Percentiles rank a stretch among this genome's conserved stretches.
Conservation (phyloP, 192 early-diverging fungal genomes). For the Umbelopsis sp. region DNA sequence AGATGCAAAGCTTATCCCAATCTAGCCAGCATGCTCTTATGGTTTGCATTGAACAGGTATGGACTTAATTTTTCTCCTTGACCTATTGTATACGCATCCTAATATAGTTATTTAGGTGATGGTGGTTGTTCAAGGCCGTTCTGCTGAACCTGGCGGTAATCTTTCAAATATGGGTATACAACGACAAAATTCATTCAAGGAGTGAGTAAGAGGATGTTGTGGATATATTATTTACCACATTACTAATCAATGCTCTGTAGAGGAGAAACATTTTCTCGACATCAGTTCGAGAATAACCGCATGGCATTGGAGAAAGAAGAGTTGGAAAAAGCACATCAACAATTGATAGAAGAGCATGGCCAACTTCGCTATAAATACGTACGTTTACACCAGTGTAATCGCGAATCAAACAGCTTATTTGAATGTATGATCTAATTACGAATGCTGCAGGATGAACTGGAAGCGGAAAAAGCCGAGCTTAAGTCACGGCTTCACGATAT, state of each 20-base stretch:
- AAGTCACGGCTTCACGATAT: conserved; percentile 75
- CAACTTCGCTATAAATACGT: conserved; percentile 39
- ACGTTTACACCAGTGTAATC: neutral
- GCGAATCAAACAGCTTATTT: neutral
- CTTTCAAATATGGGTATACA: neutral
- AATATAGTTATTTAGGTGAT: neutral
- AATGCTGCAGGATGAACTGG: conserved; percentile 64
- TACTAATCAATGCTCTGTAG: neutral
- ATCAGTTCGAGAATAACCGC: conserved; percentile 33
- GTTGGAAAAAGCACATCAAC: conserved; percentile 50
- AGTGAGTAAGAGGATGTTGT: neutral
- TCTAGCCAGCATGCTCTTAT: conserved; percentile 86
- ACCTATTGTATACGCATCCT: neutral
- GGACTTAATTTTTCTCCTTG: neutral
- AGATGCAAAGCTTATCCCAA: conserved; percentile 79
- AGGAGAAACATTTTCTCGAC: neutral
- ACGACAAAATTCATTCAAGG: neutral
- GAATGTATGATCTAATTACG: neutral
- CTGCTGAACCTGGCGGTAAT: conserved; percentile 2
- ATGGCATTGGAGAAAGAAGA: conserved; percentile 59
- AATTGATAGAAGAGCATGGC: conserved; percentile 47
- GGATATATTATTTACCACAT: neutral
- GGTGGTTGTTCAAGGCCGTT: conserved; percentile 13
- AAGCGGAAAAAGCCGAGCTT: conserved; percentile 72
- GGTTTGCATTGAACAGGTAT: conserved; percentile 86